Evolutionary conservation across 2,329 filamentous ascomycete genomes (phyloP).

Genomic region (Stemphylium vesicarium): DNA sequence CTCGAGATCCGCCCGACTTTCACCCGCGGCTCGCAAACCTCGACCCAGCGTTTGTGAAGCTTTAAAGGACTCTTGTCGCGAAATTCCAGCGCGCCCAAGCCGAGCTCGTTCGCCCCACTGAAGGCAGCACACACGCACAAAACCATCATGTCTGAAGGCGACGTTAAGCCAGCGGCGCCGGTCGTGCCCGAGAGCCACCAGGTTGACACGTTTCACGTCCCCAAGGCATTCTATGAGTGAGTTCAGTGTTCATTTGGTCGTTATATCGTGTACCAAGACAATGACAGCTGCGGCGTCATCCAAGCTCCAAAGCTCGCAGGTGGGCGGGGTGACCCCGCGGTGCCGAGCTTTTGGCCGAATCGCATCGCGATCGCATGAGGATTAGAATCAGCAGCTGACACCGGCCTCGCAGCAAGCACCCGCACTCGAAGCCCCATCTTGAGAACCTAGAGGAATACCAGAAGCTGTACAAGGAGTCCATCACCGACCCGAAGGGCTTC

Average conservation of each 20-base stretch:
- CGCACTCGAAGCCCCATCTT: slow-evolving; percentile 63
- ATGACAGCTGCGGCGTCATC: slow-evolving; percentile 21
- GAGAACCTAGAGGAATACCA: slow-evolving; percentile 67
- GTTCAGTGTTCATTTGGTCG: slow-evolving; percentile 26
- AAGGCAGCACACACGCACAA: slow-evolving; percentile 14
- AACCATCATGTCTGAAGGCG: slow-evolving; percentile 54
- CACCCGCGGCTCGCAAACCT: slow-evolving; percentile 11
- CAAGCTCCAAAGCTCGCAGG: slow-evolving; percentile 16
- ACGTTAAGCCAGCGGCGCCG: slow-evolving; percentile 42
- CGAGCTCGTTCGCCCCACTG: slow-evolving; percentile 10
- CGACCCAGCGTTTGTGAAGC: slow-evolving; percentile 1
- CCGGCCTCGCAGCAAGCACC: slow-evolving; percentile 60
- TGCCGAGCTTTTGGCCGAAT: slow-evolving; percentile 14
- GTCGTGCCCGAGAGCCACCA: slow-evolving; percentile 78
- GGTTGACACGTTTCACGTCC: slow-evolving; percentile 73
- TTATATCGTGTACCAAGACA: slow-evolving; percentile 26
- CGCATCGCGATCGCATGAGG: slow-evolving; percentile 8
- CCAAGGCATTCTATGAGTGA: slow-evolving; percentile 56
- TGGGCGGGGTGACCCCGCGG: slow-evolving; percentile 46
- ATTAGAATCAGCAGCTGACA: slow-evolving; percentile 18
- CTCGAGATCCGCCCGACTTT: slow-evolving; percentile 11
- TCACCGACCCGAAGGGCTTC: slow-evolving; percentile 86
- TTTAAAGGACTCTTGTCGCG: slow-evolving; percentile 5
- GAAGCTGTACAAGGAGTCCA: slow-evolving; percentile 78
- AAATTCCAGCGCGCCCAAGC: slow-evolving; percentile 16